A percentile compares a stretch with the other conserved stretches of the same genome.
These are phyloP conservation scores for Zasmidium cellare DNA, from an alignment of 2,329 filamentous ascomycete species.

Conservation along the genomic window DNA sequence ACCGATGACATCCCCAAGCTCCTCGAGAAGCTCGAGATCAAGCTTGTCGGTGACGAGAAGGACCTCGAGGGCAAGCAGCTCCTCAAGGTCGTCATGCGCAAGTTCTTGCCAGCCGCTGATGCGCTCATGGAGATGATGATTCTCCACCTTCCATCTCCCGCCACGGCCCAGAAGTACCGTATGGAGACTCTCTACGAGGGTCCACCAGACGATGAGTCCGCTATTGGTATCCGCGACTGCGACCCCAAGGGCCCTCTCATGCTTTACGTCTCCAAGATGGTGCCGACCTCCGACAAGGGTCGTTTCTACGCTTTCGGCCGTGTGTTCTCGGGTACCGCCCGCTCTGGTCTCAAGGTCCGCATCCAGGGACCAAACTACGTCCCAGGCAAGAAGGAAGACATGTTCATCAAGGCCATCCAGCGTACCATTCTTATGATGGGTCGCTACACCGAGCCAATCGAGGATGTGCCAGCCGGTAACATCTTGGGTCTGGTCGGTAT, in stretches of 20 bases:
- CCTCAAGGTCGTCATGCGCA: conserved; percentile 97
- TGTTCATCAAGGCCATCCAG: conserved; percentile 99
- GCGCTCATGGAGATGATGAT: conserved; percentile 99
- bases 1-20: conserved; percentile 84
- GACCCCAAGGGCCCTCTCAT: conserved; percentile 98
- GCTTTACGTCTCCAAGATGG: conserved; percentile 99
- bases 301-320: conserved; percentile 99
- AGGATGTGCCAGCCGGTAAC: conserved; percentile 99
- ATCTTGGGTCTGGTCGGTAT: conserved; percentile 99
- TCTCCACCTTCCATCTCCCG: conserved; percentile 94
- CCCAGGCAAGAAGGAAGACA: conserved; percentile 97
- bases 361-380: conserved; percentile 99
- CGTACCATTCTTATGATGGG: conserved; percentile 99
- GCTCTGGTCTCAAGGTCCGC: conserved; percentile 97
- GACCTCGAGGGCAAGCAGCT: conserved; percentile 96
- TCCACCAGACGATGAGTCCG: conserved; percentile 86
- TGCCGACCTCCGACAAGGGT: conserved; percentile 98
- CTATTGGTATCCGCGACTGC: conserved; percentile 97
- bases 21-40: conserved; percentile 91
- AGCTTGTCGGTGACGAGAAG: conserved; percentile 82
- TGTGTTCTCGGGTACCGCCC: conserved; percentile 99
- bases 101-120: conserved; percentile 97
- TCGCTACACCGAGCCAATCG: conserved; percentile 97
- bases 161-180: conserved; percentile 96
- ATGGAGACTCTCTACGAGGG: conserved; percentile 98